Evolutionary conservation across 352 stramenopile species (phyloP), one percentile per base, ranked within the genome.

Genomic region (Phytophthora pseudosyringae): DNA sequence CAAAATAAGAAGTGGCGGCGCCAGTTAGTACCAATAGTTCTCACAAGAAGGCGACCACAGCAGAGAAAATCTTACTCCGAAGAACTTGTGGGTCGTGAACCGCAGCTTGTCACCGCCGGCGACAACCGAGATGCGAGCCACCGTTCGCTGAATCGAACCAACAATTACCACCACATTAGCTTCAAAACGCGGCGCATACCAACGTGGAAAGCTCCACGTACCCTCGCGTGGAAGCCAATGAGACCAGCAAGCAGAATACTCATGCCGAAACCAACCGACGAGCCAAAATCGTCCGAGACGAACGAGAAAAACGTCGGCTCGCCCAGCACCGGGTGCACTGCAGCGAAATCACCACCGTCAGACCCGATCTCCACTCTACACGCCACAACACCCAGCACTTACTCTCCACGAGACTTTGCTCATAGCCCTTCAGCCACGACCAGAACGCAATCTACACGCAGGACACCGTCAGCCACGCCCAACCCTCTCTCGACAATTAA

Each of bases 341-440:
- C 40, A 65, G n/a, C 5, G 60, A 57, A 38, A 13, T 52, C 1
- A 64, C 25, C 35, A 48, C 36, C 12, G 63, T 67, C 13, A 66
- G 25, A 16, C 15, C 16, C 13, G 46, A 15, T 33, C 12, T n/a
- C 10, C 5, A 16, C 35, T 15, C 2, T 6, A 12, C 44, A 28
- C 7, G 6, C 1, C 15, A 48, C 2, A 6, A 9, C 18, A 44
- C 3, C 5, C 7, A 49, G 18, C 12, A 81, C 80, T 45, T 64
- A 94, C 85, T 91, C 71, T 94, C 85, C 9, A 89, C 69, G 1
- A 94, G 74, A 72, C 85, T 92, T 61, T 91, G 80, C 67, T 94
- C 83, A 57, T 93, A 93, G n/a, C 87, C 87, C 59, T 95, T 95
- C 50, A 94, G 73, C 87, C 87, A 95, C 26, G 85, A 94, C 87